Conservation (phyloP, 1,139 yeast genomes). For the Yamadazyma oceani region DNA sequence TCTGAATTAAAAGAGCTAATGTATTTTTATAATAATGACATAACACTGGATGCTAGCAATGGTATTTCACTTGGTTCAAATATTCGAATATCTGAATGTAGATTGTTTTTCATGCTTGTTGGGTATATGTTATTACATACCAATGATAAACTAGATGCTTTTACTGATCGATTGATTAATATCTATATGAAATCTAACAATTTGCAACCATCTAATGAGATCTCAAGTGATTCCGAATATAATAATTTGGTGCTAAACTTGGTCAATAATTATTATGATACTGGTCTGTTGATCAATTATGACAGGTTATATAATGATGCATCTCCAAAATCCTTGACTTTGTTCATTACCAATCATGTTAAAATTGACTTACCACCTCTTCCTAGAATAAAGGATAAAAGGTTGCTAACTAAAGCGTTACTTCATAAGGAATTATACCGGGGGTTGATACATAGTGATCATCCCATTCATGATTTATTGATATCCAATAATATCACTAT, state of each 20-base stretch:
- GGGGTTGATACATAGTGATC: conserved; percentile 31
- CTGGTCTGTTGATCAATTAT: conserved; percentile 21
- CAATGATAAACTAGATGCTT: conserved; percentile 23
- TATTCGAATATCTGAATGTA: conserved; percentile 20
- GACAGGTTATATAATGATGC: conserved; percentile 19
- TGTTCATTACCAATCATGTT: conserved; percentile 25
- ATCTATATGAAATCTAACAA: conserved; percentile 28
- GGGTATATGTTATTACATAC: conserved; percentile 34
- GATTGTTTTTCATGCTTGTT: conserved; percentile 37
- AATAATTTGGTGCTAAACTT: conserved; percentile 12
- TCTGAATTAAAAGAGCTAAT: conserved; percentile 26
- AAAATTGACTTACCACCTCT: conserved; percentile 35
- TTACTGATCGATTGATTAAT: conserved; percentile 32
- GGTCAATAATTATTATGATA: conserved; percentile 24
- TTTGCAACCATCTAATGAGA: conserved; percentile 3
- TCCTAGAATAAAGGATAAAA: conserved; percentile 33
- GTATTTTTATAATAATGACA: conserved; percentile 14
- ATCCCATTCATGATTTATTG: conserved; percentile 30
- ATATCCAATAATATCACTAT: conserved; percentile 16
- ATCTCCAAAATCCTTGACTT: conserved; percentile 20
- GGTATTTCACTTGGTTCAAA: conserved; percentile 3
- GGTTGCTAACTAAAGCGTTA: conserved; percentile 35
- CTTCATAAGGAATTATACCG: conserved; percentile 43
- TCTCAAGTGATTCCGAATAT: conserved; percentile 13
- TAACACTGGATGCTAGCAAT: conserved; percentile 3